A percentile compares a stretch with the other conserved stretches of the same genome.
phyloP scores from a whole-genome alignment of 1,284 basidiomycete genomes.

The Agaricales sp. region DNA sequence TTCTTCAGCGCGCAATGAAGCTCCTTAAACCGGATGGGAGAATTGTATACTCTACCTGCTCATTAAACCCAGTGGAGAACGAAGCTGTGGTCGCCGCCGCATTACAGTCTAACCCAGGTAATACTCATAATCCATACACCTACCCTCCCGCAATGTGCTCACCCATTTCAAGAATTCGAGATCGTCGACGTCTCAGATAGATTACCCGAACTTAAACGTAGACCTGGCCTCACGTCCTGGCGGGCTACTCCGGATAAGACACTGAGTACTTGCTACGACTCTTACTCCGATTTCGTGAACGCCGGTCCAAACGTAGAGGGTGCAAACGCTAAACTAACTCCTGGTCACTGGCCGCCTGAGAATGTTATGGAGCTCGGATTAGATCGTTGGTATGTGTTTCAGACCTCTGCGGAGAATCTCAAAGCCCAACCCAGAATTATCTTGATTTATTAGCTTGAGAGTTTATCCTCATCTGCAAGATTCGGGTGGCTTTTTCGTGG shows the following conservation, averaged over 20 bases:
- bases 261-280: slow-evolving; percentile 34
- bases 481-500: slow-evolving; percentile 96
- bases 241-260: slow-evolving; percentile 47
- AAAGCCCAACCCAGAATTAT: slow-evolving; percentile 1
- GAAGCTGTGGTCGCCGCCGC: slow-evolving; percentile 93
- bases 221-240: slow-evolving; percentile 73
- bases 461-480: slow-evolving; percentile 95
- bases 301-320: slow-evolving; percentile 38
- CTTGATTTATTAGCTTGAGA: slow-evolving; percentile 46
- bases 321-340: slow-evolving; percentile 46
- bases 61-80: slow-evolving; percentile 95
- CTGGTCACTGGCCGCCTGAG: slow-evolving; percentile 74
- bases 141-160: slow-evolving; percentile 3
- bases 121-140: too few species aligned
- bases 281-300: slow-evolving; percentile 44
- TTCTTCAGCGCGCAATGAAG: slow-evolving; percentile 86
- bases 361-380: slow-evolving; percentile 54
- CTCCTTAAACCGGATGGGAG: slow-evolving; percentile 82
- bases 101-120: slow-evolving; percentile 61
- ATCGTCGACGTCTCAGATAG: slow-evolving; percentile 72
- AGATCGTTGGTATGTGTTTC: slow-evolving; percentile 51
- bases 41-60: slow-evolving; percentile 97
- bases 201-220: slow-evolving; percentile 65
- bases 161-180: slow-evolving; percentile 53
- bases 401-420: neutral